Percentiles rank a stretch among this genome's conserved stretches.
phyloP scores from a whole-genome alignment of 805 yeast species.

The Myxozyma melibiosi region DNA sequence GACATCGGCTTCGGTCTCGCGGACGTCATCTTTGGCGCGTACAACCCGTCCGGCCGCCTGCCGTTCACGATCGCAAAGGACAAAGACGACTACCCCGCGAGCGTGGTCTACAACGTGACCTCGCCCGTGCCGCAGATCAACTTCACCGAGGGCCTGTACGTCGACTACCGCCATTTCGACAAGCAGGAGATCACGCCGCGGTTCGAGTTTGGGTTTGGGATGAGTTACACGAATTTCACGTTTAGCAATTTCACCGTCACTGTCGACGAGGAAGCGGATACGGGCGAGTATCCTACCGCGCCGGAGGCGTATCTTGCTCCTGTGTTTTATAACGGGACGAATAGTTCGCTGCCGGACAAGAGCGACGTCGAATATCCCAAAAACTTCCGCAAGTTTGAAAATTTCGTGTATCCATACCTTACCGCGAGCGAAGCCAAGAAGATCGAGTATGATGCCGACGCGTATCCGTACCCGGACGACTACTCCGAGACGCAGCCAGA shows the following conservation, averaged over 20 bases:
- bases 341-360: constrained; percentile 40
- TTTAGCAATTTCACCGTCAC: constrained; percentile 46
- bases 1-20: constrained; percentile 59
- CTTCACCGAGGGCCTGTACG: constrained; percentile 48
- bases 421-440: constrained; percentile 3
- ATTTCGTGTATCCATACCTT: constrained; percentile 36
- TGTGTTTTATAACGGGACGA: not conserved
- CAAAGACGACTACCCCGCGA: constrained; percentile 50
- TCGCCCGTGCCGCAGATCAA: constrained; percentile 46
- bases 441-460: constrained; percentile 25
- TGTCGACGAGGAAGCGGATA: constrained; percentile 49
- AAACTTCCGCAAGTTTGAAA: constrained; percentile 40
- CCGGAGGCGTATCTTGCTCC: constrained; percentile 10
- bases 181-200: constrained; percentile 58
- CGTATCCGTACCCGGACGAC: constrained; percentile 45
- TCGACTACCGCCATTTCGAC: constrained; percentile 63
- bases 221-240: constrained; percentile 53
- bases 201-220: constrained; percentile 64
- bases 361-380: constrained; percentile 43
- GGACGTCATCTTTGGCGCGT: constrained; percentile 60
- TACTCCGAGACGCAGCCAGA: constrained; percentile 42
- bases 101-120: constrained; percentile 37
- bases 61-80: constrained; percentile 66
- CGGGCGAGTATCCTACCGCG: constrained; percentile 36
- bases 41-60: constrained; percentile 63